Base-by-base conservation (phyloP, 2,329 filamentous ascomycete genomes). In the Fusarium sp. region DNA sequence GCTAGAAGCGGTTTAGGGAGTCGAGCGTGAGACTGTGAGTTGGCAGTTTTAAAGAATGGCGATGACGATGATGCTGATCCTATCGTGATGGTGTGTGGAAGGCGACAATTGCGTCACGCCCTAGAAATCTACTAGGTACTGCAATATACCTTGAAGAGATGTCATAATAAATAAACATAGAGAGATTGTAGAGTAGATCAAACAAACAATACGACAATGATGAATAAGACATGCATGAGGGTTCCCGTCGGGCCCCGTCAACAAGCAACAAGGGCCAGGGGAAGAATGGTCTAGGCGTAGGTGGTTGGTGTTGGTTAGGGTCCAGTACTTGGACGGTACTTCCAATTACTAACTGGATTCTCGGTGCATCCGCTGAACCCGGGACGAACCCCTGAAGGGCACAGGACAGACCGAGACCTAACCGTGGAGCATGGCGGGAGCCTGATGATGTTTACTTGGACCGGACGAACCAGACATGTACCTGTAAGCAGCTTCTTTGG, bases 41-140 rank as follows among this genome's bases (percentile, higher is more conserved):
- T 57, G 45, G 56, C 21, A 36, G 35, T 19, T 3, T 3, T 19
- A 38, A 57, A 59, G 39, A 59, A 65, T 41, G 53, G 42, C 17
- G 35, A 54, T 65, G 61, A 65, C 61, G 57, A 62, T 59, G 57
- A 57, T 61, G 60, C 51, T 55, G 60, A 64, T 64, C 59, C 39
- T 54, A 7, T 47, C 38, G 31, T 47, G 33, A 51, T 50, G 50
- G 37, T 49, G 63, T 52, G 55, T 46, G 46, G 47, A 64, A 10
- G 61, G 51, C 37, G 13, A 50, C 61, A 62, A 53, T 62, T 64
- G 61, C 61, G 61, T 64, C 61, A 64, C 52, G 45, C 32, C 38
- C 19, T 49, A 57, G 38, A 25, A 27, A 55, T 50, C 49, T 39
- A 36, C 15, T 31, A 19, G 19, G 19, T 19, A 19, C 19, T 19